Evolutionary conservation across 2,329 filamentous ascomycete species (phyloP).

Genomic region (Microascus cirrosus): DNA sequence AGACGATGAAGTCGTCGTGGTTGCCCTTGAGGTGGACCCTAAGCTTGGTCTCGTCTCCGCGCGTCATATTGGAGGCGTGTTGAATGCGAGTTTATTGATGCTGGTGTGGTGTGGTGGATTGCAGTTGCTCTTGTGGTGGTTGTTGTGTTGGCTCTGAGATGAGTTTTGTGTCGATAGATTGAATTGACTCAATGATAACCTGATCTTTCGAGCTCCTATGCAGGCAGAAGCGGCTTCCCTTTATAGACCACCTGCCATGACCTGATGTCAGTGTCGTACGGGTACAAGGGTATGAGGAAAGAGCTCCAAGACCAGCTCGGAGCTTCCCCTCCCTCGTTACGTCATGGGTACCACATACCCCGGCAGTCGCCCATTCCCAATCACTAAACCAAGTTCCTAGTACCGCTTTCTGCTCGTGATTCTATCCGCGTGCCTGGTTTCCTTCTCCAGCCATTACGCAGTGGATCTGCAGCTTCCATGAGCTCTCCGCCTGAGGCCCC

Average conservation of each 20-base stretch:
- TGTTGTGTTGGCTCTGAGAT: background rate
- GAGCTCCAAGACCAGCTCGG: background rate
- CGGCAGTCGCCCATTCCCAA: background rate
- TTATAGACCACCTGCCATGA: background rate
- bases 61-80: constrained; percentile 44
- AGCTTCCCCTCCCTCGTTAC: background rate
- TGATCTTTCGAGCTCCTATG: background rate
- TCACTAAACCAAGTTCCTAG: background rate
- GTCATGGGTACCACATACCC: background rate
- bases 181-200: background rate
- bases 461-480: no score
- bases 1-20: constrained; percentile 47
- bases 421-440: background rate
- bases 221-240: background rate
- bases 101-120: background rate
- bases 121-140: background rate
- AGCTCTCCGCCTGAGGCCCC: background rate
- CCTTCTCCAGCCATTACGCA: background rate
- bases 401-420: background rate
- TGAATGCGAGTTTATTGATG: background rate
- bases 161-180: background rate
- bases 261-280: background rate
- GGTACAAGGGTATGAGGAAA: background rate
- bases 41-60: constrained; percentile 57
- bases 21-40: constrained; percentile 81